Conservation (phyloP, 805 yeast species). For the Metschnikowia koreensis region DNA sequence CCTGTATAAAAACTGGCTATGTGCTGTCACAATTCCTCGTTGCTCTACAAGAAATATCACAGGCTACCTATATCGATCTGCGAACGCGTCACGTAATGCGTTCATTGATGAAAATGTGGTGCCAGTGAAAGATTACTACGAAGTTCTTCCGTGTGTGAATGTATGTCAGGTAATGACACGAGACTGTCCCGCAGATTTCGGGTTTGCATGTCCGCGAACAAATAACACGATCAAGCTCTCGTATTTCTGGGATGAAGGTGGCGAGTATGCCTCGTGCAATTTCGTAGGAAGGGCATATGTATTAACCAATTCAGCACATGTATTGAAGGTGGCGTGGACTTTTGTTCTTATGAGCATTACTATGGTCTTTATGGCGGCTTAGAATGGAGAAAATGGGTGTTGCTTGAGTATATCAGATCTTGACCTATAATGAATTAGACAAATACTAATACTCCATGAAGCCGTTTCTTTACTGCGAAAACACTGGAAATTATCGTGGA, state of each 20-base stretch:
- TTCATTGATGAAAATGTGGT: constrained; percentile 51
- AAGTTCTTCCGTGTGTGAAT: constrained; percentile 82
- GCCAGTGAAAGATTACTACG: constrained; percentile 64
- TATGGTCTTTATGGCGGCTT: constrained; percentile 2
- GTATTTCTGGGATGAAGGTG: constrained; percentile 41
- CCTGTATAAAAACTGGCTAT: constrained; percentile 83
- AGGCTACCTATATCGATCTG: constrained; percentile 47
- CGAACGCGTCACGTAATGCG: constrained; percentile 56
- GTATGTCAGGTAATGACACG: constrained; percentile 76
- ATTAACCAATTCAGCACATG: constrained; percentile 5
- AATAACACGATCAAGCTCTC: constrained; percentile 36
- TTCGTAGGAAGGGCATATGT: constrained; percentile 27
- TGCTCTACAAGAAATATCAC: constrained; percentile 56
- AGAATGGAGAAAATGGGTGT: background rate
- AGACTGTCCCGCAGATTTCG: constrained; percentile 78
- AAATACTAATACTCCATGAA: too few relatives aligned
- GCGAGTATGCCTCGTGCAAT: constrained; percentile 35
- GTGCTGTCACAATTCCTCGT: constrained; percentile 84
- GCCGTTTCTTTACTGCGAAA: too few relatives aligned
- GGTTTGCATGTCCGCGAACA: constrained; percentile 67
- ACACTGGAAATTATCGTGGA: too few relatives aligned
- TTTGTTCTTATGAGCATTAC: constrained; percentile 2
- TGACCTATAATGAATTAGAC: too few relatives aligned
- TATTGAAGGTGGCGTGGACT: constrained; percentile 8
- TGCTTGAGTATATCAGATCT: too few relatives aligned